These are phyloP conservation scores for Sporothrix globosa DNA, from an alignment of 2,329 filamentous ascomycete species.

Conservation along the genomic window DNA sequence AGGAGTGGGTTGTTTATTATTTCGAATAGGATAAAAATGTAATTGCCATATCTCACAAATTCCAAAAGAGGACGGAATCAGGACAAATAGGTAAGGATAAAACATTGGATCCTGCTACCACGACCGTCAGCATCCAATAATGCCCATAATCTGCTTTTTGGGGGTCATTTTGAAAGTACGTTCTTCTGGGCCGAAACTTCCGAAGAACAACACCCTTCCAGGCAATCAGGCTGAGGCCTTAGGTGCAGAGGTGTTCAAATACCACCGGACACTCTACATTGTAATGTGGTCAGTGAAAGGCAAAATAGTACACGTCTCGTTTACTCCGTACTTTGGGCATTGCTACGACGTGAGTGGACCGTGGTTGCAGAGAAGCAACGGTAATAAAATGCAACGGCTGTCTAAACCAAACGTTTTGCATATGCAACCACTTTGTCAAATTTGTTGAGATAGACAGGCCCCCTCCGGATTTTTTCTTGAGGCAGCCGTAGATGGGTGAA, in stretches of 20 bases:
- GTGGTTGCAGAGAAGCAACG: slow-evolving; percentile 3
- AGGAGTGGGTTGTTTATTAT: too few species aligned
- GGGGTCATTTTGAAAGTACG: not conserved
- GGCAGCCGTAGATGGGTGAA: not conserved
- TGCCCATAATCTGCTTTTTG: not conserved
- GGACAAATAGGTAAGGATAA: too few species aligned
- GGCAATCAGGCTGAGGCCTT: not conserved
- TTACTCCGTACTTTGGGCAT: not conserved
- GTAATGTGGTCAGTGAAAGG: not conserved
- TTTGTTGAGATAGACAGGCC: not conserved
- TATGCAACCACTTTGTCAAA: not conserved
- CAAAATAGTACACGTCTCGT: not conserved
- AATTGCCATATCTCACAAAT: not conserved
- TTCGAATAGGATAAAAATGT: too few species aligned
- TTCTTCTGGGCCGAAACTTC: slow-evolving; percentile 8
- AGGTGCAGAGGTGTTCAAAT: not conserved
- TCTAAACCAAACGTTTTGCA: not conserved
- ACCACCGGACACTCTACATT: not conserved
- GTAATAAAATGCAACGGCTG: not conserved
- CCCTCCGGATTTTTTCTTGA: not conserved
- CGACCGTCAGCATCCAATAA: not conserved
- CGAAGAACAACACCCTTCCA: not conserved
- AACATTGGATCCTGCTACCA: too few species aligned
- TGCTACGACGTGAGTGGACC: slow-evolving; percentile 17
- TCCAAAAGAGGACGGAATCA: not conserved